Base-by-base conservation (phyloP, 768 basidiomycete species). In the Lactarius vividus region DNA sequence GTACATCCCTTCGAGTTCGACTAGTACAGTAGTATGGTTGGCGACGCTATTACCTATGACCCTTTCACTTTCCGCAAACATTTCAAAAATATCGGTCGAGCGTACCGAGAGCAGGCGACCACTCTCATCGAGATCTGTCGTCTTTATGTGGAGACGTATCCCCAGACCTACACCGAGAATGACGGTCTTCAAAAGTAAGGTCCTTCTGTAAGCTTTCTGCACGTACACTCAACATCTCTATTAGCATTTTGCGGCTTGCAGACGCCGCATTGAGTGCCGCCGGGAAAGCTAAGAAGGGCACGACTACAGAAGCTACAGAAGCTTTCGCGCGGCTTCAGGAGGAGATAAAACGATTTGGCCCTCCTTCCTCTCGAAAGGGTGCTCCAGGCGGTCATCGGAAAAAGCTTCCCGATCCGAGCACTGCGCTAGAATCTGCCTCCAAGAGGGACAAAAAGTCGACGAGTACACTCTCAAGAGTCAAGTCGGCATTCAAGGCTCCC, bases 91-190 rank as follows among this genome's bases (percentile, higher is more conserved):
- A 57, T 57, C 11, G 57, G 57, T 9, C 57, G 57, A 26, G 57
- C 35, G 9, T 61, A 53, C 35, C 13, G 20, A 54, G 37, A 29
- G 18, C 60, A 61, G 9, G 35, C 60, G 5, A 54, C 49, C 20
- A 28, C 33, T n/a, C 35, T 61, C 28, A 61, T 61, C 42, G 37
- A 35, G 49, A 35, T 61, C 16, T 61, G 60, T n/a, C 59, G 59
- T 35, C 31, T 31, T 2, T 31, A 46, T 15, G 44, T n/a, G 0
- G 59, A 60, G 44, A n/a, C 20, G 16, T n/a, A 9, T 33, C 54
- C 54, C 18, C 18, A 49, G 8, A 33, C 59, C n/a, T 33, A 23
- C 23, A 4, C 44, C 8, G 7, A 4, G n/a, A 29, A 60, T n/a
- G 20, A 33, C 7, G 2, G 15, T 60, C 18, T 59, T 33, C 44